Percentiles rank a stretch among this genome's conserved stretches.
These are phyloP conservation scores for Ascochyta fabae DNA, from an alignment of 2,329 filamentous ascomycete species.

Conservation along the genomic window DNA sequence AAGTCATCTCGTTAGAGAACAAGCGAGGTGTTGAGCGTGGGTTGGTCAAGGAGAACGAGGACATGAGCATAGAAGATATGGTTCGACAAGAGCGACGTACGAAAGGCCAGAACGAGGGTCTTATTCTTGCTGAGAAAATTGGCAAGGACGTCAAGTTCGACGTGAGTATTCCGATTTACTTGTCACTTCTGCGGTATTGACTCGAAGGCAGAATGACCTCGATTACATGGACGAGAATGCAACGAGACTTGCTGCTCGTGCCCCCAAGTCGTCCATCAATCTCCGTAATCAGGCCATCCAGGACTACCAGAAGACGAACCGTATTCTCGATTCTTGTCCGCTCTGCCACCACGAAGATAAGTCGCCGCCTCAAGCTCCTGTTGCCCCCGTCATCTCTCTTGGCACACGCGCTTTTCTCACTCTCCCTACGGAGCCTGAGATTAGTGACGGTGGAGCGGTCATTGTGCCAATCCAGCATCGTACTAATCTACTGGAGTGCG, in stretches of 20 bases:
- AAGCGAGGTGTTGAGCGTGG: slow-evolving; percentile 86
- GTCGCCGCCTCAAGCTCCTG: slow-evolving; percentile 67
- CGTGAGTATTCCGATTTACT: slow-evolving; percentile 46
- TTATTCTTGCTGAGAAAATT: slow-evolving; percentile 87
- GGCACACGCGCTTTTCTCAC: slow-evolving; percentile 88
- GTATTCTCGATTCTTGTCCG: slow-evolving; percentile 83
- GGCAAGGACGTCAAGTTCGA: slow-evolving; percentile 91
- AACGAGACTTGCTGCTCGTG: slow-evolving; percentile 81
- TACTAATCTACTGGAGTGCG: slow-evolving; percentile 91
- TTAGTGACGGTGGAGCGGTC: slow-evolving; percentile 81
- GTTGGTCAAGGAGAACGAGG: slow-evolving; percentile 85
- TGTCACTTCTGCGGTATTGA: slow-evolving; percentile 18
- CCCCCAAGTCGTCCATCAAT: slow-evolving; percentile 86
- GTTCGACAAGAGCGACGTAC: slow-evolving; percentile 91
- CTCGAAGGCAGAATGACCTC: slow-evolving; percentile 68
- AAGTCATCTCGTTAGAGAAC: slow-evolving; percentile 79
- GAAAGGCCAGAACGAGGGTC: slow-evolving; percentile 77
- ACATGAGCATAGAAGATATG: slow-evolving; percentile 98
- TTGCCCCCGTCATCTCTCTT: slow-evolving; percentile 85
- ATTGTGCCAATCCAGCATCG: slow-evolving; percentile 90
- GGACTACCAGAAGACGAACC: slow-evolving; percentile 89
- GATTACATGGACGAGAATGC: slow-evolving; percentile 99
- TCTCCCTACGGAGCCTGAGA: slow-evolving; percentile 85
- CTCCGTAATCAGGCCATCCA: slow-evolving; percentile 85
- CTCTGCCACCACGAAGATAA: slow-evolving; percentile 92